A percentile compares a stretch with the other conserved stretches of the same genome.
These are phyloP conservation scores for Fusarium stilboides DNA, from an alignment of 2,329 filamentous ascomycete genomes.

Conservation along the genomic window DNA sequence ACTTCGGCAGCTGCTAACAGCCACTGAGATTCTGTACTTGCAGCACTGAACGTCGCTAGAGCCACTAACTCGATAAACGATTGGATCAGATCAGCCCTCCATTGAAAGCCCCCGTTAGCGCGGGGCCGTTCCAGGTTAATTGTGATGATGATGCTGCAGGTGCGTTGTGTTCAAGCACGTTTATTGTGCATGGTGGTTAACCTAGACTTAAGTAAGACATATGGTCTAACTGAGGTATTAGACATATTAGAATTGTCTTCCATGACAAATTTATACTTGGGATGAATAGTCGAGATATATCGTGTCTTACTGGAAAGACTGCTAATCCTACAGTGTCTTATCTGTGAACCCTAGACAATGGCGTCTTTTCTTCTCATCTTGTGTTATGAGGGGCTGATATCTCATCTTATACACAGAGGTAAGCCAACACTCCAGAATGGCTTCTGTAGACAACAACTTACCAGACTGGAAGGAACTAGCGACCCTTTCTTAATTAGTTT, in stretches of 20 bases:
- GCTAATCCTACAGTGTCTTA: too few species aligned
- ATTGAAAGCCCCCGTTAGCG: slow-evolving; percentile 20
- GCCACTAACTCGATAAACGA: background rate
- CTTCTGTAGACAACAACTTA: too few species aligned
- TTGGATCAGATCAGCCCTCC: slow-evolving; percentile 8
- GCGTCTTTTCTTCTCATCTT: too few species aligned
- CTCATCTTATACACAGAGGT: too few species aligned
- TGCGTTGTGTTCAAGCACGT: slow-evolving; percentile 12
- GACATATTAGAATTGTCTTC: too few species aligned
- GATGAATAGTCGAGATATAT: too few species aligned
- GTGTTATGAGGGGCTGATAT: too few species aligned
- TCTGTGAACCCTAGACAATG: too few species aligned
- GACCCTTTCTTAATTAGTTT: background rate
- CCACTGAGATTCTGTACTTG: slow-evolving; percentile 18
- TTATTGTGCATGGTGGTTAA: slow-evolving; percentile 12
- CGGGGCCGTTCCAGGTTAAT: slow-evolving; percentile 22
- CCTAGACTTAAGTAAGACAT: slow-evolving; percentile 8
- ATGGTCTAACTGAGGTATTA: too few species aligned
- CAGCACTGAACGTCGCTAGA: slow-evolving; percentile 18
- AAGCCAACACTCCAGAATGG: too few species aligned
- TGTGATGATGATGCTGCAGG: slow-evolving; percentile 17
- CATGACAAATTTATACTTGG: too few species aligned
- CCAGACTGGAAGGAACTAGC: background rate
- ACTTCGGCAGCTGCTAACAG: slow-evolving; percentile 24
- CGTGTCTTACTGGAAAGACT: too few species aligned